phyloP scores from a whole-genome alignment of 129 eudicot genomes.

The Ambrosia trifida region DNA sequence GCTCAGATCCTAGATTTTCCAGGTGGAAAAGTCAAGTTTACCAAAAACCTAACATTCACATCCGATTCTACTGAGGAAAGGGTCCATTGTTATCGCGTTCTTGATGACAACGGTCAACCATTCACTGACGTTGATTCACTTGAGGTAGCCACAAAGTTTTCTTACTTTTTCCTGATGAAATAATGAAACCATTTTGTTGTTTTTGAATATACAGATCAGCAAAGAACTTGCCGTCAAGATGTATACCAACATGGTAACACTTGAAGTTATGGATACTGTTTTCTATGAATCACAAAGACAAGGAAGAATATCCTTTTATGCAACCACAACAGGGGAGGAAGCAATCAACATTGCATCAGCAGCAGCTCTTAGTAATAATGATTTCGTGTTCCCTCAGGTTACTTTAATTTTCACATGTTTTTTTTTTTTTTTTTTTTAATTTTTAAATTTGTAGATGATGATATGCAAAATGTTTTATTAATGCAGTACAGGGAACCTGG shows the following conservation, averaged over 20 bases:
- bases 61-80: slow-evolving; percentile 47
- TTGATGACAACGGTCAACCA: slow-evolving; percentile 57
- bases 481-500: slow-evolving; percentile 97
- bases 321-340: slow-evolving; percentile 81
- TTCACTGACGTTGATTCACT: slow-evolving; percentile 29
- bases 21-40: slow-evolving; percentile 73
- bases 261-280: slow-evolving; percentile 75
- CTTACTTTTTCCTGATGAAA: neutral
- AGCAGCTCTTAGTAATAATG: slow-evolving; percentile 69
- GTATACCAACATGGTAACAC: slow-evolving; percentile 72
- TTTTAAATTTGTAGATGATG: neutral
- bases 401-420: neutral
- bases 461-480: slow-evolving; percentile 6
- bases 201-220: slow-evolving; percentile 45
- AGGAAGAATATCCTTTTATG: slow-evolving; percentile 85
- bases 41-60: slow-evolving; percentile 54
- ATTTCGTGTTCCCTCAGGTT: slow-evolving; percentile 88
- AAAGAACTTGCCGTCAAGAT: slow-evolving; percentile 68
- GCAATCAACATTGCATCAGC: slow-evolving; percentile 94
- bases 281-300: slow-evolving; percentile 91
- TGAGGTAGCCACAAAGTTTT: slow-evolving; percentile 39
- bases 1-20: slow-evolving; percentile 66
- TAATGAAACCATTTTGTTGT: neutral
- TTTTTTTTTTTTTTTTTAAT: neutral
- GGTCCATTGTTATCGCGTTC: slow-evolving; percentile 76